Evolutionary conservation across 768 basidiomycete species (phyloP), one percentile per base, ranked within the genome.

Genomic region (Leccinum broughii): DNA sequence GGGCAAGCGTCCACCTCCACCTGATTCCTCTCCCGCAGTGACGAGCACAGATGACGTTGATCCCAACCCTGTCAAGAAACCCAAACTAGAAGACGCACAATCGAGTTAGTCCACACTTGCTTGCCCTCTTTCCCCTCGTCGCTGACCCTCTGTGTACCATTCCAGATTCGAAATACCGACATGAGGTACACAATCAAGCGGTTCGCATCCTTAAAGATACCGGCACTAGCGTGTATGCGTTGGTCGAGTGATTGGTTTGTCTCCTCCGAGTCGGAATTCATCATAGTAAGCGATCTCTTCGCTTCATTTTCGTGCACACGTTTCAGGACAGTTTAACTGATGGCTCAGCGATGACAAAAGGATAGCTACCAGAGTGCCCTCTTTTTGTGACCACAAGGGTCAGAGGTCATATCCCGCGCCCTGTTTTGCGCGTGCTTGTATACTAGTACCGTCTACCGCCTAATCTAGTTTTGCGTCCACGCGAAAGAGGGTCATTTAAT

Each of bases 1-100:
- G 70, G 81, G 83, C 72, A 86, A 86, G 76, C 84, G 85, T 66
- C 76, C 66, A 59, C 55, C 74, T 68, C 70, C 75, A 62, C 77
- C 78, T 72, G 79, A 78, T 66, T 65, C 72, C 58, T 56, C 78
- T 49, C 60, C 66, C 65, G 67, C 76, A 68, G 66, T 70, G 35
- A 64, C 67, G 60, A 65, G 62, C 67, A 68, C 69, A 74, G 78
- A 80, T 70, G n/a, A 44, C 41, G 68, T 65, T 53, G 70, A 57
- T 28, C 20, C 35, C 54, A 62, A 69, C 17, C 72, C 72, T 7
- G 61, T 69, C 20, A 83, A 82, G 76, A 83, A 77, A 60, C 58
- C 64, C 3, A 83, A 76, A 63, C 53, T 68, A 1, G 72, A 73
- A 10, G 41, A n/a, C n/a, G n/a, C 17, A n/a, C 7, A 2, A n/a